A percentile compares a stretch with the other conserved stretches of the same genome.
These are phyloP conservation scores for Echium plantagineum DNA, from an alignment of 257 asterid species.

Conservation along the genomic window DNA sequence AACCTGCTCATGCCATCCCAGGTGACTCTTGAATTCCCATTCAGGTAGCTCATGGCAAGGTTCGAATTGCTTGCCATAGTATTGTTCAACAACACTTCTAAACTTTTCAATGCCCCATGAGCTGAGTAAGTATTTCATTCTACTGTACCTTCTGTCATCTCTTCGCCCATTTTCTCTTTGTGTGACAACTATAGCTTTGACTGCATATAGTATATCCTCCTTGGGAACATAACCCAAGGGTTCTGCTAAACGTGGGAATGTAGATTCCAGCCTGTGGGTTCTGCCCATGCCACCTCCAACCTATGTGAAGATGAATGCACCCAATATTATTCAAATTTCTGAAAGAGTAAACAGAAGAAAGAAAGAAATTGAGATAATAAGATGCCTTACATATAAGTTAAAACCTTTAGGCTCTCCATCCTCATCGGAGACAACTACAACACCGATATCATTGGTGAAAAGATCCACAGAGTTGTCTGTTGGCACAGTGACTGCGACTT, in stretches of 20 bases:
- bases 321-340: not conserved
- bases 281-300: conserved; percentile 99
- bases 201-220: conserved; percentile 78
- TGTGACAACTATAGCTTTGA: conserved; percentile 91
- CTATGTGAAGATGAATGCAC: conserved; percentile 31
- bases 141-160: conserved; percentile 93
- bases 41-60: conserved; percentile 73
- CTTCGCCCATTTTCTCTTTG: conserved; percentile 95
- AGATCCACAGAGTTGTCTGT: conserved; percentile 88
- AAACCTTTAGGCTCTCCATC: conserved; percentile 91
- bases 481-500: conserved; percentile 86
- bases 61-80: conserved; percentile 75
- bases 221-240: conserved; percentile 93
- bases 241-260: conserved; percentile 83
- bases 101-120: conserved; percentile 98
- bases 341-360: conserved; percentile 1
- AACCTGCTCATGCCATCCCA: conserved; percentile 99
- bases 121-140: conserved; percentile 86
- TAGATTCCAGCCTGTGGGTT: conserved; percentile 76
- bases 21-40: conserved; percentile 92
- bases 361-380: conserved; percentile 7
- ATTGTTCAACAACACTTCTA: conserved; percentile 66
- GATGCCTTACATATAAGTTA: conserved; percentile 62
- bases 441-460: conserved; percentile 88
- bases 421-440: conserved; percentile 62